Percentiles rank a stretch among this genome's conserved stretches.
Evolutionary conservation across 495 filamentous ascomycete genomes (phyloP).

Genomic region (Clohesyomyces aquaticus): DNA sequence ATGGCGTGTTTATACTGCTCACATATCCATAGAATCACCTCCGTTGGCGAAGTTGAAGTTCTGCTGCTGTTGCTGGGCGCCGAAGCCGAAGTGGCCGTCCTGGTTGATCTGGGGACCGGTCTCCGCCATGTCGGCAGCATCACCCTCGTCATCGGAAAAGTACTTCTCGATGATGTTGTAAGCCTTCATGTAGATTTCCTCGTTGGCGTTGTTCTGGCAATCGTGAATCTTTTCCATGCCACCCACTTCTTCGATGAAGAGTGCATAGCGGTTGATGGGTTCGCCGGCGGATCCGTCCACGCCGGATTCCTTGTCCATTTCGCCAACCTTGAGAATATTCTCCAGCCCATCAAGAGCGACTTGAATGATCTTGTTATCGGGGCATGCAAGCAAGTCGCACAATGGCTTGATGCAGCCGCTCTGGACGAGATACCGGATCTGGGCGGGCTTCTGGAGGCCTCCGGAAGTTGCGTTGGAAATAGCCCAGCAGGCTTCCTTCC

Average conservation of each 20-base stretch:
- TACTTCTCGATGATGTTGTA: conserved; percentile 99
- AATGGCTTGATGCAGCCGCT: conserved; percentile 97
- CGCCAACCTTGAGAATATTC: conserved; percentile 99
- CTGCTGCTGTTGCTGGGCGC: conserved; percentile 72
- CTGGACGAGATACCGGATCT: conserved; percentile 91
- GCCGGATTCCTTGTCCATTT: conserved; percentile 84
- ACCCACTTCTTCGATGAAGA: conserved; percentile 98
- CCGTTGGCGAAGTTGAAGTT: conserved; percentile 95
- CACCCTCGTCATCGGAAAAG: conserved; percentile 97
- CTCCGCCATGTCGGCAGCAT: conserved; percentile 69
- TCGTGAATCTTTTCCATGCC: conserved; percentile 99
- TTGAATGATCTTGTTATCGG: conserved; percentile 99
- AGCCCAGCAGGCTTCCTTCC: conserved; percentile 99
- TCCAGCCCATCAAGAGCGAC: conserved; percentile 97
- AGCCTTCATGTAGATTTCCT: conserved; percentile 99
- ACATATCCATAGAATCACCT: conserved; percentile 98
- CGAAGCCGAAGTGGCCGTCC: conserved; percentile 82
- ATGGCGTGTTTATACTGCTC: conserved; percentile 48
- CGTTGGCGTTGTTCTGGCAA: conserved; percentile 99
- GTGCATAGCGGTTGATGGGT: conserved; percentile 92
- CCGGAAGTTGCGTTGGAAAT: conserved; percentile 99
- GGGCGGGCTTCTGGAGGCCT: conserved; percentile 96
- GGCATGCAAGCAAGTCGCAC: conserved; percentile 93
- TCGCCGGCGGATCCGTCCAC: conserved; percentile 67
- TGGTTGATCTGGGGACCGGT: conserved; percentile 66